Conservation (phyloP, 805 yeast species). For the Middelhovenomyces tepae region DNA sequence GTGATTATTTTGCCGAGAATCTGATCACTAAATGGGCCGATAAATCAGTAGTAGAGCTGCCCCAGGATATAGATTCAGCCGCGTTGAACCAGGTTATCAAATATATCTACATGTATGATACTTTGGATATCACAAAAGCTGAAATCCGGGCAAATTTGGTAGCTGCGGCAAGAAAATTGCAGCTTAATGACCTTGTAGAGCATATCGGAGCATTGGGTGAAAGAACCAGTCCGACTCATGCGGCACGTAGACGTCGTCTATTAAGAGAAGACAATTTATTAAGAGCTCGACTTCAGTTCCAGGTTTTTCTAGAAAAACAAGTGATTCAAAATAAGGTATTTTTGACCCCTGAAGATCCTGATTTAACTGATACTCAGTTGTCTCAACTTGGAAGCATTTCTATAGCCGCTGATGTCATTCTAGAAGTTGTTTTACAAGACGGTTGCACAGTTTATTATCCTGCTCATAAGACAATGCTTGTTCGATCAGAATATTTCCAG, state of each 20-base stretch:
- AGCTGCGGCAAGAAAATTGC: slow-evolving; percentile 28
- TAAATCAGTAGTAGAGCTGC: slow-evolving; percentile 16
- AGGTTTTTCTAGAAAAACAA: slow-evolving; percentile 23
- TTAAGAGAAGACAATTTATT: slow-evolving; percentile 28
- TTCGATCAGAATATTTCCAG: slow-evolving; percentile 55
- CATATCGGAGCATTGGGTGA: slow-evolving; percentile 27
- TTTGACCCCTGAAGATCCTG: too few species aligned
- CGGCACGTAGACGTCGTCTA: slow-evolving; percentile 22
- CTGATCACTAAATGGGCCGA: slow-evolving; percentile 22
- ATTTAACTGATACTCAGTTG: too few species aligned
- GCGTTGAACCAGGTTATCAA: slow-evolving; percentile 24
- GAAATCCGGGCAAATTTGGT: slow-evolving; percentile 19
- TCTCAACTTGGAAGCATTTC: not conserved
- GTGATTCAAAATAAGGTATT: slow-evolving; percentile 15
- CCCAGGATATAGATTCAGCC: slow-evolving; percentile 18
- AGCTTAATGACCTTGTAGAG: slow-evolving; percentile 31
- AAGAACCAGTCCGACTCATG: slow-evolving; percentile 24
- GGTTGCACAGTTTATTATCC: slow-evolving; percentile 39
- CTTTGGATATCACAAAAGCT: slow-evolving; percentile 31
- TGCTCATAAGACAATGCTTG: slow-evolving; percentile 51
- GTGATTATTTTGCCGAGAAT: slow-evolving; percentile 24
- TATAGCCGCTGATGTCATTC: slow-evolving; percentile 8
- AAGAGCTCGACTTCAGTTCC: slow-evolving; percentile 21
- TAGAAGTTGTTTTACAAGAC: slow-evolving; percentile 19
- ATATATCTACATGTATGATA: slow-evolving; percentile 31